Conservation (phyloP, 2,329 filamentous ascomycete genomes). For the Zelopaecilomyces penicillatus region DNA sequence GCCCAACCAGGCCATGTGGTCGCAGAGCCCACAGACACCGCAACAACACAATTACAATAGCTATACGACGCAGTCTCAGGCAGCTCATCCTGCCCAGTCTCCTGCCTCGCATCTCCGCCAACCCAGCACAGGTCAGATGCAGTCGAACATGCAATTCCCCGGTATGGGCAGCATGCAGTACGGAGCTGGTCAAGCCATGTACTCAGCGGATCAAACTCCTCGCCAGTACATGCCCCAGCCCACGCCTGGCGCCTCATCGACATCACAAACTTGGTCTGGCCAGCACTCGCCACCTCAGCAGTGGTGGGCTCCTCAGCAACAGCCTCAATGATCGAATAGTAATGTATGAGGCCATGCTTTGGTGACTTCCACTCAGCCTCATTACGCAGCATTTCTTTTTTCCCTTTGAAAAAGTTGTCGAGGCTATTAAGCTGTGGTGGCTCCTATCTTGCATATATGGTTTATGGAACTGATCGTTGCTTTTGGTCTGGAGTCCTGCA, state of each 20-base stretch:
- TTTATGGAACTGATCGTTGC: conserved; percentile 8
- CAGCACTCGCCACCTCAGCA: conserved; percentile 55
- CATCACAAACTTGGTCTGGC: conserved; percentile 45
- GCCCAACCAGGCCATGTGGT: conserved; percentile 53
- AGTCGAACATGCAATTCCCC: conserved; percentile 53
- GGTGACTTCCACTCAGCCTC: too few species aligned
- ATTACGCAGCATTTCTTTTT: neutral
- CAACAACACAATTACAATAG: conserved; percentile 48
- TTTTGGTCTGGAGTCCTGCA: conserved; percentile 18
- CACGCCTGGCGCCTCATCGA: conserved; percentile 39
- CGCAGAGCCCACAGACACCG: conserved; percentile 55
- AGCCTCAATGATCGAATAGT: conserved; percentile 26
- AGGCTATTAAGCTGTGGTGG: neutral
- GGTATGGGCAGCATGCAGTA: conserved; percentile 54
- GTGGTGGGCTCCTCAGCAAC: conserved; percentile 47
- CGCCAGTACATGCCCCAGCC: conserved; percentile 61
- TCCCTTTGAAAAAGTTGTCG: neutral
- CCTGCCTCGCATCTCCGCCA: conserved; percentile 54
- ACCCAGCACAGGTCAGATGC: conserved; percentile 46
- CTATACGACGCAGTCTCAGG: conserved; percentile 46
- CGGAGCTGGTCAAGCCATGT: conserved; percentile 48
- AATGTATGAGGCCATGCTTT: too few species aligned
- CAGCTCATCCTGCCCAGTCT: conserved; percentile 43
- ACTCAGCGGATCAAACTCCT: conserved; percentile 53
- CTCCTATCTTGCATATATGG: conserved; percentile 7